A percentile compares a stretch with the other conserved stretches of the same genome.
Evolutionary conservation across 352 stramenopile species (phyloP).

Genomic region (Phytophthora uliginosa): DNA sequence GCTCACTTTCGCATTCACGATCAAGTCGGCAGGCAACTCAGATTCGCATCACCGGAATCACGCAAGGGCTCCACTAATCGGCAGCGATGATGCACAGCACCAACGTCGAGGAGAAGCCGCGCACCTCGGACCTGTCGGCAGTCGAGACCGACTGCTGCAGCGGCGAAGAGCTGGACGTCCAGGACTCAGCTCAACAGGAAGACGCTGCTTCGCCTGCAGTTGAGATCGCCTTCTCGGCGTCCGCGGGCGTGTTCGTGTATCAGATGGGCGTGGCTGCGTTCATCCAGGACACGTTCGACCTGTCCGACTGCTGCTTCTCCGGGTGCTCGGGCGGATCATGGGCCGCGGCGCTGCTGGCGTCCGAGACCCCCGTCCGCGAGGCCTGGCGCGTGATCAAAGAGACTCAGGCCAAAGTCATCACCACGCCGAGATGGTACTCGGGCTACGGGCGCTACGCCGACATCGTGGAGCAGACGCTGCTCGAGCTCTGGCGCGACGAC

Average conservation of each 20-base stretch:
- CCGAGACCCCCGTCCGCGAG: slow-evolving; percentile 56
- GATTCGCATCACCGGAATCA: slow-evolving; percentile 2
- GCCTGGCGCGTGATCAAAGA: slow-evolving; percentile 68
- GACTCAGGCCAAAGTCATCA: slow-evolving; percentile 53
- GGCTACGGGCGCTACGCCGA: slow-evolving; percentile 70
- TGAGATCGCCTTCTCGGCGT: slow-evolving; percentile 77
- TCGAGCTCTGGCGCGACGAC: slow-evolving; percentile 67
- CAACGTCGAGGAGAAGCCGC: slow-evolving; percentile 7
- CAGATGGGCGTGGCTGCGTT: slow-evolving; percentile 81
- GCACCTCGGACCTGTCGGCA: slow-evolving; percentile 19
- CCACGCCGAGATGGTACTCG: slow-evolving; percentile 66
- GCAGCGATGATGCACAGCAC: slow-evolving; percentile 8
- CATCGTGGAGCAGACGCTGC: slow-evolving; percentile 63
- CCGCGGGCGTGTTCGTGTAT: slow-evolving; percentile 75
- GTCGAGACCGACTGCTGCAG: slow-evolving; percentile 40
- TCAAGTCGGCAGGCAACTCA: not conserved
- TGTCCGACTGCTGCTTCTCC: slow-evolving; percentile 47
- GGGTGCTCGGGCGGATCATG: slow-evolving; percentile 44
- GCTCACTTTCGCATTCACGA: slow-evolving; percentile 24
- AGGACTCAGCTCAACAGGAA: slow-evolving; percentile 19
- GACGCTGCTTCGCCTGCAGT: slow-evolving; percentile 29
- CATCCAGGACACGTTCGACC: slow-evolving; percentile 68
- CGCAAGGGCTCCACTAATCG: slow-evolving; percentile 8
- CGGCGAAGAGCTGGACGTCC: slow-evolving; percentile 45
- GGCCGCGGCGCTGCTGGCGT: slow-evolving; percentile 49